These are phyloP conservation scores for Cardiosporidium cionae DNA, from an alignment of 169 alveolate species.

Conservation along the genomic window DNA sequence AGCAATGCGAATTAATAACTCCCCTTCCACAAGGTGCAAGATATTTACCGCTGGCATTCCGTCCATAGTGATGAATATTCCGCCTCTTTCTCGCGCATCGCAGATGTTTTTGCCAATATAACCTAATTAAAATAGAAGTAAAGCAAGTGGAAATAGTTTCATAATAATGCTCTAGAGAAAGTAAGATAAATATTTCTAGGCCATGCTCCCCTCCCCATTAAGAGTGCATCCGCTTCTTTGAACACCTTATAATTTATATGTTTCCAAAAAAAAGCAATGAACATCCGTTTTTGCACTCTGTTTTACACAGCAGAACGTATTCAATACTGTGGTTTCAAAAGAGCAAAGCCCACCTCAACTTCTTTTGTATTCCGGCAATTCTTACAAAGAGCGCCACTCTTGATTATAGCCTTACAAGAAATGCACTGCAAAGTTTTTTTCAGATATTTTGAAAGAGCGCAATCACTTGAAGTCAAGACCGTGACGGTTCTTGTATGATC, in stretches of 20 bases:
- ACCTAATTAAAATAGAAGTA: too few relatives aligned
- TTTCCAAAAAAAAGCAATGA: slow-evolving; percentile 25
- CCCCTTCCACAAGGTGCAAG: background rate
- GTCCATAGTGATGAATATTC: slow-evolving; percentile 89
- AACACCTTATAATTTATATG: background rate
- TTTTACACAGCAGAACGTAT: too few relatives aligned
- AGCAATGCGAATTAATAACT: too few relatives aligned
- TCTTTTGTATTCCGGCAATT: slow-evolving; percentile 39
- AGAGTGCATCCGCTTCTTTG: background rate
- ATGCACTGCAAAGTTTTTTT: slow-evolving; percentile 80
- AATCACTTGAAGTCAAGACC: slow-evolving; percentile 3
- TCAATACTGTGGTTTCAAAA: slow-evolving; percentile 23
- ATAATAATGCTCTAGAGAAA: background rate
- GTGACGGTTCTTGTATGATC: slow-evolving; percentile 21
- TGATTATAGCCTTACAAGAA: slow-evolving; percentile 80
- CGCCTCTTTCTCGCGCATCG: slow-evolving; percentile 72
- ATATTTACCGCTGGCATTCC: slow-evolving; percentile 79
- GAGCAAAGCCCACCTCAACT: slow-evolving; percentile 4
- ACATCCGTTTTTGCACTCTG: too few relatives aligned
- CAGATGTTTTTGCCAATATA: background rate
- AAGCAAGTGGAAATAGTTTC: background rate
- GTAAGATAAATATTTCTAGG: background rate
- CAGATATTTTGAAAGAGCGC: slow-evolving; percentile 64
- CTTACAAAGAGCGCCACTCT: slow-evolving; percentile 53
- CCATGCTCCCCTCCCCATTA: background rate